Conservation (phyloP, 2,329 filamentous ascomycete genomes). For the Ophiostoma populinum region DNA sequence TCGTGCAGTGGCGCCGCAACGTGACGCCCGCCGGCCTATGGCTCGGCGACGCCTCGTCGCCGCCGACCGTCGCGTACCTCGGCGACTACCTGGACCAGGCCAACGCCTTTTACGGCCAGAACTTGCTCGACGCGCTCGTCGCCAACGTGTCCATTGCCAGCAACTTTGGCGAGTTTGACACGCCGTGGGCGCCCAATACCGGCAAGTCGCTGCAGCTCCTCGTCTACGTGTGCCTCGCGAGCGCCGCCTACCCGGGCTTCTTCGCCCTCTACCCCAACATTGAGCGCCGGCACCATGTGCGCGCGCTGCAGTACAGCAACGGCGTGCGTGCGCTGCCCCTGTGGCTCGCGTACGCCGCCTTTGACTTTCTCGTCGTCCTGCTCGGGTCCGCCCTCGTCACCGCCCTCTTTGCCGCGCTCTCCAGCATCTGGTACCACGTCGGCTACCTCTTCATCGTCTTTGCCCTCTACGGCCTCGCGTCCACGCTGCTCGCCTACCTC, state of each 20-base stretch:
- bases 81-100: constrained; percentile 40
- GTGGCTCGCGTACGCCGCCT: constrained; percentile 67
- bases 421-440: constrained; percentile 56
- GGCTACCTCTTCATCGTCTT: constrained; percentile 72
- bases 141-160: constrained; percentile 52
- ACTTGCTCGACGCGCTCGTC: constrained; percentile 47
- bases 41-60: constrained; percentile 41
- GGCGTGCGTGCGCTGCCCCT: constrained; percentile 67
- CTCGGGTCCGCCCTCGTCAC: constrained; percentile 47
- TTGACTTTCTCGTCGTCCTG: constrained; percentile 64
- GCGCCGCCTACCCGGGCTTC: constrained; percentile 67
- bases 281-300: constrained; percentile 62
- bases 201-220: constrained; percentile 65
- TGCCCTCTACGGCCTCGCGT: constrained; percentile 62
- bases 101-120: constrained; percentile 44
- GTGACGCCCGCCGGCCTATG: constrained; percentile 69
- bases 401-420: constrained; percentile 49
- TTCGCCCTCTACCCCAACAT: constrained; percentile 80
- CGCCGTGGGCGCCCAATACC: constrained; percentile 49
- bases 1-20: constrained; percentile 44
- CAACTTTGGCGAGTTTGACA: constrained; percentile 58
- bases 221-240: constrained; percentile 64
- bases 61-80: constrained; percentile 54
- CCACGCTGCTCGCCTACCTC: constrained; percentile 61
- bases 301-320: constrained; percentile 80